phyloP scores from a whole-genome alignment of 306 rosid genomes.

The Bauhinia variegata region DNA sequence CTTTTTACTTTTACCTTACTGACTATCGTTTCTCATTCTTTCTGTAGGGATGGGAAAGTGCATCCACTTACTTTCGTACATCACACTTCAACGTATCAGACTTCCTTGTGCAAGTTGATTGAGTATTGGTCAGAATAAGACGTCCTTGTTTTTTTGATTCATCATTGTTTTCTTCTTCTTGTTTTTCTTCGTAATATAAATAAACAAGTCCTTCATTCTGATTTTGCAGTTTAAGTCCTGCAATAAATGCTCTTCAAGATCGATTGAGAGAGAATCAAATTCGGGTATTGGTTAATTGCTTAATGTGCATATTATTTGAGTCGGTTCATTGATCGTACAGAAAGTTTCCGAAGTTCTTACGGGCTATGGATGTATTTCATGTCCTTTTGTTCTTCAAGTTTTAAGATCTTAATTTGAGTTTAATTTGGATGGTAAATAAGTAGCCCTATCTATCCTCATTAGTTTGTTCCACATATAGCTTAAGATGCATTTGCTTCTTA shows the following conservation, averaged over 20 bases:
- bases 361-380: slow-evolving; percentile 5
- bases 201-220: slow-evolving; percentile 32
- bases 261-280: slow-evolving; percentile 83
- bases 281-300: slow-evolving; percentile 66
- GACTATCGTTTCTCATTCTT: slow-evolving; percentile 32
- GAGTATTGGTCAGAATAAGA: slow-evolving; percentile 81
- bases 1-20: slow-evolving; percentile 23
- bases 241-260: slow-evolving; percentile 84
- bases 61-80: slow-evolving; percentile 93
- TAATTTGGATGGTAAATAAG: slow-evolving; percentile 18
- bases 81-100: slow-evolving; percentile 94
- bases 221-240: slow-evolving; percentile 88
- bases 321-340: slow-evolving; percentile 1
- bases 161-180: slow-evolving; percentile 20
- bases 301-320: slow-evolving; percentile 23
- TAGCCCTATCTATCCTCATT: slow-evolving; percentile 20
- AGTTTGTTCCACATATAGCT: slow-evolving; percentile 7
- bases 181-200: neutral
- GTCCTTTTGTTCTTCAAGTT: slow-evolving; percentile 1
- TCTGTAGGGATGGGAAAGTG: slow-evolving; percentile 77
- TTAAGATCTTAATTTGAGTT: neutral
- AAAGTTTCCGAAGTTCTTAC: slow-evolving; percentile 11
- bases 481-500: slow-evolving; percentile 14
- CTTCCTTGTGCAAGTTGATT: slow-evolving; percentile 96
- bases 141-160: slow-evolving; percentile 19